Base-by-base conservation (phyloP, 805 yeast genomes). In the Candida arabinofermentans region DNA sequence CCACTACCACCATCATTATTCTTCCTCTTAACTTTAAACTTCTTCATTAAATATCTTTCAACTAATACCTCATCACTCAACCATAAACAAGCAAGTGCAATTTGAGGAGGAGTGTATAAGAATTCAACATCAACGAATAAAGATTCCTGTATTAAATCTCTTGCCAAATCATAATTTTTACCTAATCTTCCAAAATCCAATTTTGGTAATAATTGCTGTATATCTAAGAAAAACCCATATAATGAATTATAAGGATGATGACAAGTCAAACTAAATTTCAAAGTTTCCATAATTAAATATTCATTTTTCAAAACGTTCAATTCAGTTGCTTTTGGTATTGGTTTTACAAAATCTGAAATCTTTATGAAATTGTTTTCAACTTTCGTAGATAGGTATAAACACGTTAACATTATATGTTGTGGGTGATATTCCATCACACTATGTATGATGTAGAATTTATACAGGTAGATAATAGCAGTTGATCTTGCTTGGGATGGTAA, bases 211-310 rank as follows among this genome's bases (percentile, higher is more conserved):
- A 68, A 72, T 41, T 63, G 72, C 60, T 93, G 99, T 49, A 90
- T 76, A 62, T 93, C 99, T 36, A 91, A 74, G 62, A 84, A 91
- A 59, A 91, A 90, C 18, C 99, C 99, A 61, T 90, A 93, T n/a
- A 93, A 64, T 0, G 98, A 88, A 47, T 83, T 72, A 62, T 77
- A 83, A 2, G 97, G 95, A 64, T 88, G 96, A 60, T 91, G 98
- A 8, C 85, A 91, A 47, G 82, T 59, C 37, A 93, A 67, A 0
- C 96, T 83, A 63, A 93, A 93, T 45, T 79, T 71, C 53, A 93
- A 68, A 8, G 86, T 73, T 61, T 79, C 86, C 41, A 90, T 65
- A 4, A 93, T 73, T 34, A 72, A 69, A 57, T 88, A 93, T 64
- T 93, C 99, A 42, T 87, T 70, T 46, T 81, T 83, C 41, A 91